These are phyloP conservation scores for Apophysomyces variabilis DNA, from an alignment of 371 early-diverging fungal genomes.

Conservation along the genomic window DNA sequence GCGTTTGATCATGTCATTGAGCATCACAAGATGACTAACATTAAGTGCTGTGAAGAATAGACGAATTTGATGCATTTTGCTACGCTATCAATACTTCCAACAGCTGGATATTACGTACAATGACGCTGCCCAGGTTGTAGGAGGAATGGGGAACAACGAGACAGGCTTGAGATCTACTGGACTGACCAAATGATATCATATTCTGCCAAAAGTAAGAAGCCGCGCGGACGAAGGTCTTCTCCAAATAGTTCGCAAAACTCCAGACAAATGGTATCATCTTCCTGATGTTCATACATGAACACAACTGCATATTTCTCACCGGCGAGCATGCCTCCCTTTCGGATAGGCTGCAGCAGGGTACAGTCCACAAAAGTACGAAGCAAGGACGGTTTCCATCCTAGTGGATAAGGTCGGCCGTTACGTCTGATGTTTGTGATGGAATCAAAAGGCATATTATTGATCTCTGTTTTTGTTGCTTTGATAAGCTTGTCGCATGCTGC, in stretches of 20 bases:
- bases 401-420: not conserved
- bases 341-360: slow-evolving; percentile 11
- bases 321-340: slow-evolving; percentile 19
- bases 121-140: not conserved
- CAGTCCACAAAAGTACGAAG: slow-evolving; percentile 17
- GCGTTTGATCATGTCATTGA: no score
- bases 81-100: no score
- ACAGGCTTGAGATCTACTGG: not conserved
- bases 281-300: slow-evolving; percentile 24
- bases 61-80: no score
- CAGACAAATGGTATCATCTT: slow-evolving; percentile 25
- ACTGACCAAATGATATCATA: not conserved
- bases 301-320: slow-evolving; percentile 17
- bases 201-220: not conserved
- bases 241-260: slow-evolving; percentile 20
- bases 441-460: not conserved
- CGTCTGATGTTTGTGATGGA: not conserved
- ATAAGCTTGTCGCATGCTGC: not conserved
- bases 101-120: not conserved
- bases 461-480: not conserved
- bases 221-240: not conserved
- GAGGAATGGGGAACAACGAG: not conserved
- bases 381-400: slow-evolving; percentile 18
- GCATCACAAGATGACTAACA: no score
- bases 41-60: no score